Evolutionary conservation across 345 rosid species (phyloP).

Genomic region (Cardamine chenopodiifolia): DNA sequence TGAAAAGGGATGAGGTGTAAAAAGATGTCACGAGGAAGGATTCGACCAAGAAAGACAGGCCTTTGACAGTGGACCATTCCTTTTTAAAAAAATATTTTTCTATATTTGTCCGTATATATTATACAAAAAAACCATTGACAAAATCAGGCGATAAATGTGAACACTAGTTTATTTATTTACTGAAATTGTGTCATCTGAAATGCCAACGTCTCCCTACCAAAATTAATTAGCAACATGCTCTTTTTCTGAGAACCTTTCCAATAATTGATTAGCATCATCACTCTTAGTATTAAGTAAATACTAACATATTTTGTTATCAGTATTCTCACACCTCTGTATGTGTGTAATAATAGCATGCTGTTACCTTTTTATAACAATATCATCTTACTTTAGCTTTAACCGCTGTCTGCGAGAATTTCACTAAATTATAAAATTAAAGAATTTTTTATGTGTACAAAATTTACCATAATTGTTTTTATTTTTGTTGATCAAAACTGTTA

Average conservation of each 20-base stretch:
- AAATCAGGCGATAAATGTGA: not conserved
- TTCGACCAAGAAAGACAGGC: not conserved
- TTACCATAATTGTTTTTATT: not conserved
- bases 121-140: not conserved
- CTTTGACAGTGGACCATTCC: conserved; percentile 22
- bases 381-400: not conserved
- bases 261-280: not conserved
- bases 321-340: not conserved
- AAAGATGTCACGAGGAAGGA: conserved; percentile 6
- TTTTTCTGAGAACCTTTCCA: not conserved
- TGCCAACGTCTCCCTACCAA: not conserved
- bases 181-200: not conserved
- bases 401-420: not conserved
- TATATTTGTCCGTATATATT: not conserved
- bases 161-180: not conserved
- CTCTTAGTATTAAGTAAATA: not conserved
- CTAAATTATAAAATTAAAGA: not conserved
- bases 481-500: not conserved
- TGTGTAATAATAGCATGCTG: not conserved
- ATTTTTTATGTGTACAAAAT: not conserved
- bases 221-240: not conserved
- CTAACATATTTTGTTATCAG: not conserved
- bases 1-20: conserved; percentile 2
- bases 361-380: not conserved
- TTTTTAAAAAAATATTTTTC: not conserved